These are phyloP conservation scores for Scytalidium lignicola DNA, from an alignment of 2,329 filamentous ascomycete species.

Conservation along the genomic window DNA sequence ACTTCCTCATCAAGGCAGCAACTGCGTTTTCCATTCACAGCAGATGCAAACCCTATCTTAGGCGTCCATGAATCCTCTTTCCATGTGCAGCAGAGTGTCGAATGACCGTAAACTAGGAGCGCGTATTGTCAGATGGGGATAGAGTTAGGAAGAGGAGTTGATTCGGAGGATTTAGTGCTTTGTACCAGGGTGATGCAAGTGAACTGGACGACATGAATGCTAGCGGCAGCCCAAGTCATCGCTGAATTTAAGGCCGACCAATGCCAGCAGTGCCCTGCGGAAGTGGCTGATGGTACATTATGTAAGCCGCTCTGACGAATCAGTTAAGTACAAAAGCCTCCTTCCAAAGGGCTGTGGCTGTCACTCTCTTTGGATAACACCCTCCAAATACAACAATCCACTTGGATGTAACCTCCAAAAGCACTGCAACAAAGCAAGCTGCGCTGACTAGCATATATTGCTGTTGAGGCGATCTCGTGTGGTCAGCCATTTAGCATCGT, in stretches of 20 bases:
- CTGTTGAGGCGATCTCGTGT: not conserved
- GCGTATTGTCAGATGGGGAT: not conserved
- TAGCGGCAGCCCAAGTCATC: not conserved
- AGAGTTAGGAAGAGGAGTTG: not conserved
- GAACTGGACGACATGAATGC: not conserved
- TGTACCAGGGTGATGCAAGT: not conserved
- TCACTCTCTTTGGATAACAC: not conserved
- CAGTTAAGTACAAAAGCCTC: not conserved
- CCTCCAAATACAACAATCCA: not conserved
- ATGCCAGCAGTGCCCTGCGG: not conserved
- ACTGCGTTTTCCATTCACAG: not conserved
- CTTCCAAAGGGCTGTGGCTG: not conserved
- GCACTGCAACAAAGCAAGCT: not conserved
- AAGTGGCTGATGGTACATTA: not conserved
- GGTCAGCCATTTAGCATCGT: not conserved
- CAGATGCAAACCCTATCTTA: not conserved
- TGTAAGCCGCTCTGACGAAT: not conserved
- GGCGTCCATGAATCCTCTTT: too few relatives aligned
- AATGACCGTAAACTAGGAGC: not conserved
- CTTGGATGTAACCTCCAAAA: not conserved
- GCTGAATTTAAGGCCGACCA: not conserved
- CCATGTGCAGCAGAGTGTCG: too few relatives aligned
- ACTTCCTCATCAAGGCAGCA: constrained; percentile 9
- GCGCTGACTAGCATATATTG: not conserved
- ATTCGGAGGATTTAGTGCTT: not conserved